phyloP scores from a whole-genome alignment of 495 filamentous ascomycete species.

The Hyaloscypha bicolor region DNA sequence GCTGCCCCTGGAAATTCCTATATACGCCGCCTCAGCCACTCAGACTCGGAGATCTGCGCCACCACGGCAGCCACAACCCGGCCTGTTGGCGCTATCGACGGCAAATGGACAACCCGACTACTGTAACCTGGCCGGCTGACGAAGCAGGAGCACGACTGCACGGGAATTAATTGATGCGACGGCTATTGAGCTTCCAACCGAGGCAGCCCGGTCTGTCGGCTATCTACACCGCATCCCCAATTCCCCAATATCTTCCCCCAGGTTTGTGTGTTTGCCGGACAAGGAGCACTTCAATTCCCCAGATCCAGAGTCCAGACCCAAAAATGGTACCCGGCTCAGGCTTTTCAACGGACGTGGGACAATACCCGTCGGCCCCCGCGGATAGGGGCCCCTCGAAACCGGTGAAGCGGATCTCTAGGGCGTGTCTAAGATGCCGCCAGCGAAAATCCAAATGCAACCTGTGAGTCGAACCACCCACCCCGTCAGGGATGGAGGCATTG shows the following conservation, averaged over 20 bases:
- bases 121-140: not conserved
- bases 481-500: not conserved
- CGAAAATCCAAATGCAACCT: constrained; percentile 64
- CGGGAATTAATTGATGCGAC: not conserved
- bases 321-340: constrained; percentile 13
- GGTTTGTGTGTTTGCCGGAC: not conserved
- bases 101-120: not conserved
- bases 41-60: not conserved
- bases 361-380: constrained; percentile 7
- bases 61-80: not conserved
- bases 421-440: constrained; percentile 62
- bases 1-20: too few species aligned
- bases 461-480: constrained; percentile 43
- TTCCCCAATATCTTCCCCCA: not conserved
- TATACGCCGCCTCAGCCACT: too few species aligned
- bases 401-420: constrained; percentile 60
- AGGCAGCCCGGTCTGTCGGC: not conserved
- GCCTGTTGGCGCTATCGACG: not conserved
- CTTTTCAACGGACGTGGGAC: constrained; percentile 6
- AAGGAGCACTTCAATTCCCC: constrained; percentile 6
- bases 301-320: not conserved
- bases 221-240: not conserved
- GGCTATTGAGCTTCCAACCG: not conserved
- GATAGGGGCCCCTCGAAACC: not conserved
- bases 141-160: not conserved